Percentiles rank a stretch among this genome's conserved stretches.
Conservation (phyloP, 805 yeast species). For the Metschnikowia corniflorae region DNA sequence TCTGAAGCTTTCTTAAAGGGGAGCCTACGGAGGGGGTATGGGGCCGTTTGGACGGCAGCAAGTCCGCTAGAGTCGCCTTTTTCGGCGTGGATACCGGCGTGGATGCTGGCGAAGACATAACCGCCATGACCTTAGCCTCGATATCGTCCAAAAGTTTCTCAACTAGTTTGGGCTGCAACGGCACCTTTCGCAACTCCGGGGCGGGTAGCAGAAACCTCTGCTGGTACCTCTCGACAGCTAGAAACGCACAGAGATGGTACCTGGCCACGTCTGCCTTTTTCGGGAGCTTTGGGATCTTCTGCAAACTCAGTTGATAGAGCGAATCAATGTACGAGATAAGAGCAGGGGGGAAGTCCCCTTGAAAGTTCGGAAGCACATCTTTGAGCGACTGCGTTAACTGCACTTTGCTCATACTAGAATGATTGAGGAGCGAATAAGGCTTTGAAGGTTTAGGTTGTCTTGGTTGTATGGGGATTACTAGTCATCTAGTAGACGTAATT, state of each 20-base stretch:
- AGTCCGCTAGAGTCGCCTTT: slow-evolving; percentile 15
- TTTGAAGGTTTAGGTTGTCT: no score
- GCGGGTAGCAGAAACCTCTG: slow-evolving; percentile 43
- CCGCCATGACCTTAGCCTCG: slow-evolving; percentile 35
- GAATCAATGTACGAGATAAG: slow-evolving; percentile 41
- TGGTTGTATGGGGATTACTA: no score
- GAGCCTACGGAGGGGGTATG: slow-evolving; percentile 35
- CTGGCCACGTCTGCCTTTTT: slow-evolving; percentile 61
- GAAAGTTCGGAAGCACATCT: slow-evolving; percentile 48
- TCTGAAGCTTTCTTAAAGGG: slow-evolving; percentile 36
- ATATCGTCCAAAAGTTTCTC: slow-evolving; percentile 45
- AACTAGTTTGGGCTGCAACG: slow-evolving; percentile 49
- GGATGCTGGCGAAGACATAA: slow-evolving; percentile 21
- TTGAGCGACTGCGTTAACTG: slow-evolving; percentile 34
- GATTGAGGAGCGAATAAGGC: no score
- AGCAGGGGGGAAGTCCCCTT: slow-evolving; percentile 41
- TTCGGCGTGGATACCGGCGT: slow-evolving; percentile 17
- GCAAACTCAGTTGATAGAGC: slow-evolving; percentile 51
- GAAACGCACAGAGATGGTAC: slow-evolving; percentile 61
- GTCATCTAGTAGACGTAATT: no score
- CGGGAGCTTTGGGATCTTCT: slow-evolving; percentile 45
- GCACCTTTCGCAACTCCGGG: slow-evolving; percentile 51
- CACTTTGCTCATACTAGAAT: slow-evolving; percentile 19
- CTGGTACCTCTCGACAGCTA: slow-evolving; percentile 52
- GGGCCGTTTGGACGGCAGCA: slow-evolving; percentile 15